These are phyloP conservation scores for Acanthochlamys bracteata DNA, from an alignment of 106 monocot genomes.

Conservation along the genomic window DNA sequence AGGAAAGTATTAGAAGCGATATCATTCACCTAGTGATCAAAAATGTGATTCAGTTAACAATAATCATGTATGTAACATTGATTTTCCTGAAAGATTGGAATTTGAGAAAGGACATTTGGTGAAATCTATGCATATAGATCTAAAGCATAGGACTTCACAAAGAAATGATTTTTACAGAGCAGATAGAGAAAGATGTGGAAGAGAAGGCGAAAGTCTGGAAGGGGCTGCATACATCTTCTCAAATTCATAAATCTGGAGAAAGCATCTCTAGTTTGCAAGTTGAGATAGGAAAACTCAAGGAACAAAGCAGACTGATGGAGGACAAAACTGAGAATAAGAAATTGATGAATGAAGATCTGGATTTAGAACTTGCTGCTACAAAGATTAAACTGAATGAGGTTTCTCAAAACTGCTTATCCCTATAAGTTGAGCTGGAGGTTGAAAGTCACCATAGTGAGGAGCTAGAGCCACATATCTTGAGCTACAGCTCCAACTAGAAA, in stretches of 20 bases:
- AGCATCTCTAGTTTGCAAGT: slow-evolving; percentile 19
- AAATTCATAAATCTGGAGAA: slow-evolving; percentile 26
- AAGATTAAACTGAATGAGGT: slow-evolving; percentile 24
- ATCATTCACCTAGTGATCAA: slow-evolving; percentile 17
- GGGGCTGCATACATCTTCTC: slow-evolving; percentile 8
- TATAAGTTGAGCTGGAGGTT: slow-evolving; percentile 27
- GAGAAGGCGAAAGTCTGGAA: slow-evolving; percentile 8
- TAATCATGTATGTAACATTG: slow-evolving; percentile 4
- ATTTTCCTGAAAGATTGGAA: slow-evolving; percentile 13
- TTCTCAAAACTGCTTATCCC: slow-evolving; percentile 18
- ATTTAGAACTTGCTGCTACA: slow-evolving; percentile 17
- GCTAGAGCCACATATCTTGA: slow-evolving; percentile 31
- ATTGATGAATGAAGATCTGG: slow-evolving; percentile 19
- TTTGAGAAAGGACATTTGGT: neutral
- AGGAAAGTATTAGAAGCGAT: slow-evolving; percentile 32
- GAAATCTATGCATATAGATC: slow-evolving; percentile 20
- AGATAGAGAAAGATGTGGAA: slow-evolving; percentile 11
- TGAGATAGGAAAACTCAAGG: slow-evolving; percentile 24
- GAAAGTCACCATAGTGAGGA: slow-evolving; percentile 29
- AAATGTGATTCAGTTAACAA: slow-evolving; percentile 13
- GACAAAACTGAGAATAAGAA: slow-evolving; percentile 25
- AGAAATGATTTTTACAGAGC: slow-evolving; percentile 13
- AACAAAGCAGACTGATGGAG: slow-evolving; percentile 13
- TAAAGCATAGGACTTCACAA: slow-evolving; percentile 13
- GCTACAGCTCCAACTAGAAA: slow-evolving; percentile 34